Percentiles rank a stretch among this genome's conserved stretches.
Conservation (phyloP, 805 yeast species). For the Myxozyma neotropica region DNA sequence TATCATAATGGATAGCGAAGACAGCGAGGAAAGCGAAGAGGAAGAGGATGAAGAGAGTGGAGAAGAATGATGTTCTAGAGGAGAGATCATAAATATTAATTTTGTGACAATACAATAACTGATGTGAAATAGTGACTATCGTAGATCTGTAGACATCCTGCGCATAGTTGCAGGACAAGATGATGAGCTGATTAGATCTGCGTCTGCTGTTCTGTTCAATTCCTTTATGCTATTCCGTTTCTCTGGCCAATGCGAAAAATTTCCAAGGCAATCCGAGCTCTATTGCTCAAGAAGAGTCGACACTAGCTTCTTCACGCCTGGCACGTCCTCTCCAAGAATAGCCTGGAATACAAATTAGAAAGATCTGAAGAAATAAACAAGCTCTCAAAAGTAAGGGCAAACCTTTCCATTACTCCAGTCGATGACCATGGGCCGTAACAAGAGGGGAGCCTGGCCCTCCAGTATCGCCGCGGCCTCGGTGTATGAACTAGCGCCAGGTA, state of each 20-base stretch:
- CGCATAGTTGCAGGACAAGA: no score
- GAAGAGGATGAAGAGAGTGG: constrained; percentile 1
- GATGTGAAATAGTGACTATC: no score
- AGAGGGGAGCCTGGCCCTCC: constrained; percentile 13
- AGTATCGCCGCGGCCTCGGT: constrained; percentile 26
- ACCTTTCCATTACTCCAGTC: constrained; percentile 36
- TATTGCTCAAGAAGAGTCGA: constrained; percentile 9
- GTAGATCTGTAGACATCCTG: no score
- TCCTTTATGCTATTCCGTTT: background rate
- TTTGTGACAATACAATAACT: no score
- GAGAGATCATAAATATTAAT: background rate
- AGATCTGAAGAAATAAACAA: background rate
- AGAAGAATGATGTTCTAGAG: background rate
- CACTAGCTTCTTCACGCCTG: constrained; percentile 29
- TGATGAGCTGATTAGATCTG: no score
- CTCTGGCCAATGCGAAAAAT: background rate
- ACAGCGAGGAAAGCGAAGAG: constrained; percentile 14
- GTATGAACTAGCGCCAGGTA: constrained; percentile 27
- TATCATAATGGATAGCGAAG: constrained; percentile 12
- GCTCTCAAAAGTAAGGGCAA: no score
- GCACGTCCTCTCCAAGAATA: constrained; percentile 33
- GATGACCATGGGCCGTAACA: constrained; percentile 33
- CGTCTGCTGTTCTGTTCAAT: no score
- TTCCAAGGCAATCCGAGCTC: background rate
- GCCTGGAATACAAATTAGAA: constrained; percentile 8